Conservation (phyloP, 805 yeast genomes). For the Metschnikowia drakensbergensis region DNA sequence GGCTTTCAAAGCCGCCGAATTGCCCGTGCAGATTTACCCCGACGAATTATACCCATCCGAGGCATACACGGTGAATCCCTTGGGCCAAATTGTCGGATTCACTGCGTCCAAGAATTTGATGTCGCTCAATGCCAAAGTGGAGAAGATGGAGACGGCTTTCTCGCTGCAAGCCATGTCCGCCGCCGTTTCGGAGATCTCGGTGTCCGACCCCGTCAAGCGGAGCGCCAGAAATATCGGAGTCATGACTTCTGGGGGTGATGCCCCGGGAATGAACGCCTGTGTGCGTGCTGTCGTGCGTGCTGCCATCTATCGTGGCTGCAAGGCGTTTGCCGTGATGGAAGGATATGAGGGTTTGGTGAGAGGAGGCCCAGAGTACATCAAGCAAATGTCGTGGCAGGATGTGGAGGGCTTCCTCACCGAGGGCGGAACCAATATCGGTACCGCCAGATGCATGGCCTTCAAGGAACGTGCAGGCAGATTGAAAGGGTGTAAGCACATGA, state of each 20-base stretch:
- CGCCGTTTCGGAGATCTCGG: constrained; percentile 10
- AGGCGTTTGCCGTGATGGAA: constrained; percentile 64
- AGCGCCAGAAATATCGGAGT: constrained; percentile 54
- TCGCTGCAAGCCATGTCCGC: constrained; percentile 10
- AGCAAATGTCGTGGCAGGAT: constrained; percentile 66
- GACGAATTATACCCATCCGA: constrained; percentile 72
- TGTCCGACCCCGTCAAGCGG: not conserved
- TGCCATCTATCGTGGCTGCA: constrained; percentile 61
- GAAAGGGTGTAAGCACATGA: constrained; percentile 59
- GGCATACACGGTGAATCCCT: constrained; percentile 70
- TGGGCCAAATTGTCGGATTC: constrained; percentile 80
- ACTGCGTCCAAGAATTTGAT: constrained; percentile 58
- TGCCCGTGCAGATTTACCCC: constrained; percentile 59
- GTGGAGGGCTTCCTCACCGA: constrained; percentile 66
- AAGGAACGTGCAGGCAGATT: constrained; percentile 64
- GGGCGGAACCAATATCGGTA: constrained; percentile 79
- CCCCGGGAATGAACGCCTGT: constrained; percentile 78
- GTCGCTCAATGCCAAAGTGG: constrained; percentile 44
- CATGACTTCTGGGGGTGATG: constrained; percentile 81
- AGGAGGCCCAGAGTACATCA: constrained; percentile 55
- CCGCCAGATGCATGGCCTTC: constrained; percentile 70
- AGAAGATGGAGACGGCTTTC: constrained; percentile 20
- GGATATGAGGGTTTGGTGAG: constrained; percentile 71
- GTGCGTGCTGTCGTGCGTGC: constrained; percentile 72
- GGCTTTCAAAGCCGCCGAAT: constrained; percentile 26